phyloP scores from a whole-genome alignment of 164 flowering plant species.

The Akebia trifoliata region DNA sequence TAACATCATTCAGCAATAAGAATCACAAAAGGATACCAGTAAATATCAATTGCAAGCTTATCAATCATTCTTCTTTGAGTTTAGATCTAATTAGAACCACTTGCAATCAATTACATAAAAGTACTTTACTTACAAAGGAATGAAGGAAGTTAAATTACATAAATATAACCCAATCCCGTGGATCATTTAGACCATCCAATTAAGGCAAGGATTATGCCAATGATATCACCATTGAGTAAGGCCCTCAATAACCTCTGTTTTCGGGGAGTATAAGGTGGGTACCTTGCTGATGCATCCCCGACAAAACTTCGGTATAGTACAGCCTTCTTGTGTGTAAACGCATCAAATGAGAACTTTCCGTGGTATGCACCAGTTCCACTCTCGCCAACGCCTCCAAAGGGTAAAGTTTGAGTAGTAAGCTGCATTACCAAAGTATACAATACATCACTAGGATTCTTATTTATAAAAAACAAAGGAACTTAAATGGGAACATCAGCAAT shows the following conservation, averaged over 20 bases:
- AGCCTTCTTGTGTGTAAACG: slow-evolving; percentile 84
- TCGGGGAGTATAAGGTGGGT: slow-evolving; percentile 65
- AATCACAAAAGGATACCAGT: too few relatives aligned
- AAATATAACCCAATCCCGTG: background rate
- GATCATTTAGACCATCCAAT: slow-evolving; percentile 28
- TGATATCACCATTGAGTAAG: slow-evolving; percentile 39
- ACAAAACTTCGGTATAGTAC: slow-evolving; percentile 58
- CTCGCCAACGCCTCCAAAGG: slow-evolving; percentile 95
- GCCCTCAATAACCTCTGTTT: slow-evolving; percentile 62
- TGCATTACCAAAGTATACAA: slow-evolving; percentile 31
- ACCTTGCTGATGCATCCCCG: slow-evolving; percentile 66
- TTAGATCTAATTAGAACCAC: background rate
- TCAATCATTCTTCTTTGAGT: background rate
- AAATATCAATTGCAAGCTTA: too few relatives aligned
- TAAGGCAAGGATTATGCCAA: slow-evolving; percentile 44
- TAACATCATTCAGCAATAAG: too few relatives aligned
- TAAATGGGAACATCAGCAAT: too few relatives aligned
- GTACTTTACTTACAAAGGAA: background rate
- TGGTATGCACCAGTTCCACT: slow-evolving; percentile 90
- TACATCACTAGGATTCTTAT: background rate
- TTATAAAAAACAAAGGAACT: background rate
- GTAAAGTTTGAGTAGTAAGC: slow-evolving; percentile 52
- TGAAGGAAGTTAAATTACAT: too few relatives aligned
- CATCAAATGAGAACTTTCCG: slow-evolving; percentile 81
- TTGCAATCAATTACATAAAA: background rate